A percentile compares a stretch with the other conserved stretches of the same genome.
phyloP scores from a whole-genome alignment of 1,284 basidiomycete genomes.

The Clitocybe nebularis region DNA sequence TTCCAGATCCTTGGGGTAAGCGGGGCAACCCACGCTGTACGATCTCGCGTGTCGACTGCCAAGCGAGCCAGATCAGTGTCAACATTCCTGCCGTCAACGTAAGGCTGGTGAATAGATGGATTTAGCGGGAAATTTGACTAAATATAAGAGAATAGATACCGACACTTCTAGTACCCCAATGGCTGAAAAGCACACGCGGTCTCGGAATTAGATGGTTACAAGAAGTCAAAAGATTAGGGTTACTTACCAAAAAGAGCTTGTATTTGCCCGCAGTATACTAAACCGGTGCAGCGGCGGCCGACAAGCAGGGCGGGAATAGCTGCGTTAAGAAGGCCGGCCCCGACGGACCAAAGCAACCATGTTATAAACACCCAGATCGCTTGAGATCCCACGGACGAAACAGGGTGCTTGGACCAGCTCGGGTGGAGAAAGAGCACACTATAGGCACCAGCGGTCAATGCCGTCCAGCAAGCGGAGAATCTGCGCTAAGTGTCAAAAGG shows the following conservation, averaged over 20 bases:
- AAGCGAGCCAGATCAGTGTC: conserved; percentile 42
- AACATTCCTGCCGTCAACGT: conserved; percentile 42
- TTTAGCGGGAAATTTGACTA: conserved; percentile 8
- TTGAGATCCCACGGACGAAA: conserved; percentile 55
- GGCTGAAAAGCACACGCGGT: conserved; percentile 22
- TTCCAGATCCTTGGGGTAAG: neutral
- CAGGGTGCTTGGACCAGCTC: conserved; percentile 42
- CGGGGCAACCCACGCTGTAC: conserved; percentile 12
- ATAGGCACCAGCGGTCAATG: conserved; percentile 44
- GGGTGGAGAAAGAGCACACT: conserved; percentile 56
- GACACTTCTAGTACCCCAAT: conserved; percentile 45
- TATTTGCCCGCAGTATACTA: conserved; percentile 54
- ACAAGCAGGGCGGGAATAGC: conserved; percentile 39
- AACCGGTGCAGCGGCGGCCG: conserved; percentile 32
- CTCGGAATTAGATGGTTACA: conserved; percentile 1
- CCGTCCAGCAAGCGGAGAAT: conserved; percentile 55
- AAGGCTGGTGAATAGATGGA: conserved; percentile 25
- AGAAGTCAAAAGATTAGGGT: neutral
- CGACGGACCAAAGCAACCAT: conserved; percentile 54
- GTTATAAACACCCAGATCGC: conserved; percentile 49
- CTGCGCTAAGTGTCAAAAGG: conserved; percentile 25
- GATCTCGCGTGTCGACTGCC: conserved; percentile 39
- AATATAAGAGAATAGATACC: conserved; percentile 16
- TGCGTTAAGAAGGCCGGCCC: conserved; percentile 43
- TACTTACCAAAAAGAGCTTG: conserved; percentile 44